Conservation (phyloP, 2,329 filamentous ascomycete species). For the Colletotrichum sidae region DNA sequence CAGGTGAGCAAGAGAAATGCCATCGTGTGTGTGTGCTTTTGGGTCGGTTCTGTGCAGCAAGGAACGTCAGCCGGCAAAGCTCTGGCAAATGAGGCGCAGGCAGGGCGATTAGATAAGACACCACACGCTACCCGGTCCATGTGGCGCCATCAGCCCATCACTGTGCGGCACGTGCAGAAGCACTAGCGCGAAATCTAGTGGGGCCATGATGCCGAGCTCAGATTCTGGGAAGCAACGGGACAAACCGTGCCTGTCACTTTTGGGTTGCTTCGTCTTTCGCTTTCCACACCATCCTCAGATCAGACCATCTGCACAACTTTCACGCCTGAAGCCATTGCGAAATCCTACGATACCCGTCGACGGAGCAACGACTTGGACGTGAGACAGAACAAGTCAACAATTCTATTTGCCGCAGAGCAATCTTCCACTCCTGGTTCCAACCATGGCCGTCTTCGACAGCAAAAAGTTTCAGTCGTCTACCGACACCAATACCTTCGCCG, state of each 20-base stretch:
- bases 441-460: constrained; percentile 73
- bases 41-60: background rate
- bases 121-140: background rate
- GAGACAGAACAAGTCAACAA: too few species aligned
- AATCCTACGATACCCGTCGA: background rate
- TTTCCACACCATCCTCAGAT: constrained; percentile 13
- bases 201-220: constrained; percentile 25
- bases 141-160: constrained; percentile 13
- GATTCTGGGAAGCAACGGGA: constrained; percentile 13
- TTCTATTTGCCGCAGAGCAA: too few species aligned
- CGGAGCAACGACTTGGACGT: background rate
- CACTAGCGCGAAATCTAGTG: background rate
- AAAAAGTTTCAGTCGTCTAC: constrained; percentile 78
- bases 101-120: constrained; percentile 20
- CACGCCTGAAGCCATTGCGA: constrained; percentile 15
- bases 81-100: background rate
- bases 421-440: constrained; percentile 26
- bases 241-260: constrained; percentile 9
- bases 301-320: constrained; percentile 16
- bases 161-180: constrained; percentile 23
- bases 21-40: background rate
- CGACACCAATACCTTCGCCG: constrained; percentile 76
- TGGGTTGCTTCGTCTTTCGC: constrained; percentile 2
- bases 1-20: constrained; percentile 8
- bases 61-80: background rate